phyloP scores from a whole-genome alignment of 495 filamentous ascomycete genomes.

The Hypoxylon perforatum region DNA sequence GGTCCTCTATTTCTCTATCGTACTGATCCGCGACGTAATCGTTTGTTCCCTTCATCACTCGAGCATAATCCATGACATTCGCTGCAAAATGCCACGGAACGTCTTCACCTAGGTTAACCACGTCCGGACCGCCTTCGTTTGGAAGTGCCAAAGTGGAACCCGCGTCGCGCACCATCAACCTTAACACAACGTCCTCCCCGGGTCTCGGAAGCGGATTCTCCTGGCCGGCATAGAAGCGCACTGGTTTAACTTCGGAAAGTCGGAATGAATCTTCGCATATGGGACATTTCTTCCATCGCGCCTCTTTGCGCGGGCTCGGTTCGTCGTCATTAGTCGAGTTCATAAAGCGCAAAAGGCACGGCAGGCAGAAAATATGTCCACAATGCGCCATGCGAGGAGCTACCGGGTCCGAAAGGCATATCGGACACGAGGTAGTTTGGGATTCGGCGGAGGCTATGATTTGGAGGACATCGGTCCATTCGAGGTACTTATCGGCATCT shows the following conservation, averaged over 20 bases:
- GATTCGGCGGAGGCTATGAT: conserved; percentile 90
- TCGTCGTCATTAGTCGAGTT: conserved; percentile 78
- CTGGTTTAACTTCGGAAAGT: conserved; percentile 86
- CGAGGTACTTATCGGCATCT: conserved; percentile 89
- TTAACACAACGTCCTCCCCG: conserved; percentile 88
- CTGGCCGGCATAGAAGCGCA: conserved; percentile 91
- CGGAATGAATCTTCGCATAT: conserved; percentile 94
- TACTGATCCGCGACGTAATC: conserved; percentile 87
- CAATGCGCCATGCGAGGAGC: conserved; percentile 98
- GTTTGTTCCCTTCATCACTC: conserved; percentile 93
- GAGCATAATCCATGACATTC: conserved; percentile 92
- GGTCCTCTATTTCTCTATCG: conserved; percentile 77
- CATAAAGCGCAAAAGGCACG: conserved; percentile 96
- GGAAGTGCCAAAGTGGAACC: conserved; percentile 89
- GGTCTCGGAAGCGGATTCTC: conserved; percentile 81
- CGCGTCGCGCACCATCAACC: conserved; percentile 80
- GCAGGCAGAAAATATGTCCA: conserved; percentile 96
- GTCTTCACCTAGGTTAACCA: conserved; percentile 72
- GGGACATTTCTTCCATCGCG: conserved; percentile 91
- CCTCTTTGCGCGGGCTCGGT: conserved; percentile 72
- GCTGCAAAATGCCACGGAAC: conserved; percentile 95
- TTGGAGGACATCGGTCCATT: conserved; percentile 91
- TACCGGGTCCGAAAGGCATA: conserved; percentile 89
- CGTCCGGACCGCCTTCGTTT: conserved; percentile 78
- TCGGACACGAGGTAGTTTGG: conserved; percentile 88